Base-by-base conservation (phyloP, 805 yeast species). In the Lipomyces mesembrius region DNA sequence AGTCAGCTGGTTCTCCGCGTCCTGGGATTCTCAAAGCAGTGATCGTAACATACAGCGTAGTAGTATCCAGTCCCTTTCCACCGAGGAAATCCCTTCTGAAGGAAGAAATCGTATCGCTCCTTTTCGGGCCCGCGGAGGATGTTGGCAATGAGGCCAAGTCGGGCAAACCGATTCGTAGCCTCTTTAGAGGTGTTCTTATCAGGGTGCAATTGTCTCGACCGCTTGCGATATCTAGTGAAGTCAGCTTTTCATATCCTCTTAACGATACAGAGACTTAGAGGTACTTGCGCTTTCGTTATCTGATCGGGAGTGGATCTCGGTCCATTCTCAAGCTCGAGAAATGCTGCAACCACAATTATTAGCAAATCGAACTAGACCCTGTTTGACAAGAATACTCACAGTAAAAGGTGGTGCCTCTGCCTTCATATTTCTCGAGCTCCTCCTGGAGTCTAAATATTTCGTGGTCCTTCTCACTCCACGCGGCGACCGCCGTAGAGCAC, bases 71-170 rank as follows among this genome's bases (percentile, higher is more conserved):
- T 83, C 17, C 87, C 91, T 65, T 87, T 87, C 84, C 90, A 91
- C 68, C 83, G 82, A 6, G 99, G 98, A 79, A 95, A 94, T 7
- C 98, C 98, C 72, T 86, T 84, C 55, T 85, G 81, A 62, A 90
- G 80, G 78, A 91, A 95, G 77, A 86, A 92, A 77, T 95, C 98
- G 77, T 95, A 95, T 7, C 92, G 83, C 59, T 88, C 86, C 65
- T 82, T 82, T 63, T 85, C 84, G 29, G 84, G 79, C 64, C 83
- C 81, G 71, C 94, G 83, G 59, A 93, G 81, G 63, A 93, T 87
- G 74, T 89, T 86, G 43, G 92, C 88, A 27, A 91, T 90, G 34
- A 87, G 77, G 43, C 95, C 90, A 49, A 95, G 83, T 35, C 94
- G 81, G 73, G 94, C 91, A 75, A 88, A 95, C 52, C 91, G 82